Base-by-base conservation (phyloP, 352 stramenopile genomes). In the Phytophthora cajani region DNA sequence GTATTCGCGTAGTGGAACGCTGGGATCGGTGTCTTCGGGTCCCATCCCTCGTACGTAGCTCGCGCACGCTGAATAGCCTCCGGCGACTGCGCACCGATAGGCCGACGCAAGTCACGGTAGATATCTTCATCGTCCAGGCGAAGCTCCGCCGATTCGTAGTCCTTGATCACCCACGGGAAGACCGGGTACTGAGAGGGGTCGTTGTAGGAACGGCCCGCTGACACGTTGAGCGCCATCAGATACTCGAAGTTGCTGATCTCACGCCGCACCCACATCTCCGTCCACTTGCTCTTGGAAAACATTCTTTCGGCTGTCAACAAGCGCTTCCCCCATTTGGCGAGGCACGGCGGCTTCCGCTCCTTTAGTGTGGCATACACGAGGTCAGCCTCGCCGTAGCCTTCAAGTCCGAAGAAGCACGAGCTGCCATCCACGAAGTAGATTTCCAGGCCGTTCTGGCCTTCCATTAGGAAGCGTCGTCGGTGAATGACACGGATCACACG, bases 181-280 rank as follows among this genome's bases (percentile, higher is more conserved):
- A 99, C 65, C 9, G 98, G 98, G 75, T 99, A 99, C 75, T 99
- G 97, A 50, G 93, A 98, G 11, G 98, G 92, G 67, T 99, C 97
- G 74, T 99, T 99, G 77, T 98, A 99, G 54, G 90, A 98, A 36
- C 98, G 81, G 9, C 97, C 98, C 10, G 97, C 97, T 23, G 98
- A 88, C 19, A 97, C 90, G 74, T 99, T 99, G 19, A 99, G 82
- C 70, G 97, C 86, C 75, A 99, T 97, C 1, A 99, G 71, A 72
- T 99, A 99, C 67, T 99, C 98, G 76, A 99, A 99, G 65, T 91
- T 95, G 62, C 81, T 91, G 64, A 95, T 94, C 59, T 95, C 88
- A 42, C 88, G 86, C n/a, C 88, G 80, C 58, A 91, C 73, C 88
- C 88, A 95, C 84, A 94, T 94, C 3, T 92, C 85, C 0, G 87